Conservation (phyloP, 345 rosid genomes). For the Adansonia digitata region DNA sequence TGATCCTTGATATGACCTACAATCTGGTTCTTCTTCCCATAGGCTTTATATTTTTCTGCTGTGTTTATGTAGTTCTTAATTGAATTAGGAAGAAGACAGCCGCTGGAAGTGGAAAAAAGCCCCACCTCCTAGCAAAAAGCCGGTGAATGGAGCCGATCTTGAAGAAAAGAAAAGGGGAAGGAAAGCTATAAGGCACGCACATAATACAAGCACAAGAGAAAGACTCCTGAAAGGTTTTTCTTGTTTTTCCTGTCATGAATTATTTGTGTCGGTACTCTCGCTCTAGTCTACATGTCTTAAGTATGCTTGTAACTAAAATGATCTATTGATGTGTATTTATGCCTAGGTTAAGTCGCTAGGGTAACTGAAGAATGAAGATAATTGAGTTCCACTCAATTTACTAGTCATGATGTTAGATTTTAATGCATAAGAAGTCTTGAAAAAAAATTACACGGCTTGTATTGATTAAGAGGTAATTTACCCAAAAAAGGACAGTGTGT, state of each 20-base stretch:
- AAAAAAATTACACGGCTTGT: slow-evolving; percentile 51
- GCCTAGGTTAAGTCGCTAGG: not conserved
- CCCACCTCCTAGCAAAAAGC: slow-evolving; percentile 43
- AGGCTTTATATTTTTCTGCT: not conserved
- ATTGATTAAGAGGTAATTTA: slow-evolving; percentile 16
- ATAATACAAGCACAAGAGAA: slow-evolving; percentile 27
- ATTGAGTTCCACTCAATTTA: not conserved
- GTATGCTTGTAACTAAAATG: not conserved
- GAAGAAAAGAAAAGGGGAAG: slow-evolving; percentile 26
- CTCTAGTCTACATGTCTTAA: not conserved
- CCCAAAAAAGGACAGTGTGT: not conserved
- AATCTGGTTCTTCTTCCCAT: not conserved
- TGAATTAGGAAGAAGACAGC: slow-evolving; percentile 37
- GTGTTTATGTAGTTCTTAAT: not conserved
- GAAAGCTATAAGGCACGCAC: slow-evolving; percentile 17
- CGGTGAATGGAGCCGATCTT: slow-evolving; percentile 18
- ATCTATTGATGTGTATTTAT: not conserved
- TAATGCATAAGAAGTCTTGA: slow-evolving; percentile 50
- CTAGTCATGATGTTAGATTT: slow-evolving; percentile 29
- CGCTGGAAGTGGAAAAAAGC: slow-evolving; percentile 55
- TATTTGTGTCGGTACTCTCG: not conserved
- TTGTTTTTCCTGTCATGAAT: not conserved
- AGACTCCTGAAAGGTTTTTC: slow-evolving; percentile 42
- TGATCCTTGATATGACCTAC: not conserved
- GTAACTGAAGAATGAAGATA: not conserved